Conservation (phyloP, 176 grass and related monocot genomes). For the Hyparrhenia diplandra region DNA sequence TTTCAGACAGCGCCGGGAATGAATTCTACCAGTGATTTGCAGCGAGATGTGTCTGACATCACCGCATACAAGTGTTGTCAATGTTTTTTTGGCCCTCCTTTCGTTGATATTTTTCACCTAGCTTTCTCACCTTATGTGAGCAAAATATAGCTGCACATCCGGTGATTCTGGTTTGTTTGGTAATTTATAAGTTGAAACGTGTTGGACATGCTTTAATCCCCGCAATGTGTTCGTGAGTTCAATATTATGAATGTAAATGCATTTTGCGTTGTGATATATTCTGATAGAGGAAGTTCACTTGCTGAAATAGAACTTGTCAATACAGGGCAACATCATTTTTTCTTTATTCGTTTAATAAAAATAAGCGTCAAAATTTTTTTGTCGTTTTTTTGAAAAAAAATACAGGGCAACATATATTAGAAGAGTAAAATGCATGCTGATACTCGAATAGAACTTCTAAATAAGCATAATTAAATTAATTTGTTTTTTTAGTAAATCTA, state of each 20-base stretch:
- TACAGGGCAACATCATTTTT: too few species aligned
- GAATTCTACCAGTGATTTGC: constrained; percentile 24
- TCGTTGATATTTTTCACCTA: constrained; percentile 8
- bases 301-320: too few species aligned
- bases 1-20: constrained; percentile 47
- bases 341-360: too few species aligned
- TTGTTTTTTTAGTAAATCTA: too few species aligned
- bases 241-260: constrained; percentile 36
- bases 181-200: constrained; percentile 10
- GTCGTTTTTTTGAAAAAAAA: too few species aligned
- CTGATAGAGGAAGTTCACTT: background rate
- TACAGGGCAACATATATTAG: too few species aligned
- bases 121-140: background rate
- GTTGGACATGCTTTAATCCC: constrained; percentile 18
- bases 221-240: background rate
- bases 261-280: constrained; percentile 19
- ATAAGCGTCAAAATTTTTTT: too few species aligned
- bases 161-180: constrained; percentile 17
- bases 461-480: too few species aligned
- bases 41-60: constrained; percentile 2
- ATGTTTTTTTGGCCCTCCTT: background rate
- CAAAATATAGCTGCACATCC: background rate
- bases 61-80: background rate
- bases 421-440: too few species aligned
- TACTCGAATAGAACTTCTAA: too few species aligned